A percentile compares a stretch with the other conserved stretches of the same genome.
Conservation (phyloP, 805 yeast species). For the Hanseniaspora hatyaiensis region DNA sequence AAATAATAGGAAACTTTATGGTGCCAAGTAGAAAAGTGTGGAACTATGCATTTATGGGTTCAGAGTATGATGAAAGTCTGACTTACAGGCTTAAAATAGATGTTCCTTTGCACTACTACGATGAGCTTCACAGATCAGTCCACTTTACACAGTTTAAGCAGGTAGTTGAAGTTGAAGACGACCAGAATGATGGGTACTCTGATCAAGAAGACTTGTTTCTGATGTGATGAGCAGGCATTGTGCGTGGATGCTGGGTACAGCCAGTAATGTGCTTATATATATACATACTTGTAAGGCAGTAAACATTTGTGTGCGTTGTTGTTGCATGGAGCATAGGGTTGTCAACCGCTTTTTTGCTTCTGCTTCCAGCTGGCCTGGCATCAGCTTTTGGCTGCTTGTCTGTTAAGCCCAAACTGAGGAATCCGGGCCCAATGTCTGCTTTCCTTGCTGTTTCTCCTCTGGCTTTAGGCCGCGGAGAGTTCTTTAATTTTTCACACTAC, state of each 20-base stretch:
- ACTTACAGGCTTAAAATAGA: constrained; percentile 58
- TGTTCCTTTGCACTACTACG: constrained; percentile 70
- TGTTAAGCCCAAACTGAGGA: too few relatives aligned
- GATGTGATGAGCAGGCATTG: background rate
- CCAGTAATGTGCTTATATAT: constrained; percentile 32
- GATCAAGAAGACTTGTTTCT: constrained; percentile 52
- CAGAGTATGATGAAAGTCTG: constrained; percentile 59
- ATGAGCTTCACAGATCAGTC: constrained; percentile 75
- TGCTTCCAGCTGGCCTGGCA: too few relatives aligned
- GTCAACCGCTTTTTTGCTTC: too few relatives aligned
- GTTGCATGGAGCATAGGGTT: too few relatives aligned
- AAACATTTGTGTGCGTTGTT: background rate
- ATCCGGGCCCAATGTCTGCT: too few relatives aligned
- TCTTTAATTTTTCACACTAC: too few relatives aligned
- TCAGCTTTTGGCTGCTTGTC: too few relatives aligned
- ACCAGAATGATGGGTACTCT: constrained; percentile 29
- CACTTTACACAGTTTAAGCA: constrained; percentile 72
- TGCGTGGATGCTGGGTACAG: background rate
- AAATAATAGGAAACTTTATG: constrained; percentile 67
- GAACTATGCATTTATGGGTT: constrained; percentile 85
- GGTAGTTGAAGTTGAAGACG: constrained; percentile 40
- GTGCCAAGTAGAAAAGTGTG: constrained; percentile 78
- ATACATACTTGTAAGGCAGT: constrained; percentile 21
- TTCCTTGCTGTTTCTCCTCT: too few relatives aligned
- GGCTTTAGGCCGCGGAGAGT: too few relatives aligned